Base-by-base conservation (phyloP, 306 rosid species). In the Purshia tridentata region DNA sequence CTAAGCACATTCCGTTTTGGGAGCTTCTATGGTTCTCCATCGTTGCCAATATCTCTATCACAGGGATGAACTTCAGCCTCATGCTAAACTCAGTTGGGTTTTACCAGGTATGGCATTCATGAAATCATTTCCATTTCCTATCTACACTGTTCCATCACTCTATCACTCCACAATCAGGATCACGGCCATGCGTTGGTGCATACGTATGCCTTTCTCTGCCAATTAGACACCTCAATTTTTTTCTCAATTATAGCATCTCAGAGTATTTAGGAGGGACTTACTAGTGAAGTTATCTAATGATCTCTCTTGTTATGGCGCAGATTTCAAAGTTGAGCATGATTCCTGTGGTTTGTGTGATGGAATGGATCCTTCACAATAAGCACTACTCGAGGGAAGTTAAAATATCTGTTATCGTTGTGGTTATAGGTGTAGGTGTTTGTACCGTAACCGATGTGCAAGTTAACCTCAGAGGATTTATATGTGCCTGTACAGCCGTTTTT, bases 261-360 rank as follows among this genome's bases (percentile, higher is more conserved):
- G 16, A 58, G 7, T 29, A 12, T 23, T 13, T 57, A 15, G 16
- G 62, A 22, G 15, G n/a, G 6, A 37, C 65, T 13, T 59, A 35
- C 44, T 35, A 59, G 44, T 39, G 6, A 60, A 35, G 62, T 13
- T 60, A 60, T 60, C 59, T 42, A 66, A 29, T 68, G 51, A 35
- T 13, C 23, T 59, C 67, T 47, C 23, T 65, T 5, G 72, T 45
- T 58, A n/a, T 8, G 40, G 20, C 6, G 19, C 88, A 93, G 98
- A 93, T 93, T 74, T 90, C 98, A 51, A 93, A 92, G 81, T 81
- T 92, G 47, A 92, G 98, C 90, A 92, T 92, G 98, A 92, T 92
- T 86, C 97, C 98, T 0, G 98, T 92, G 86, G 98, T 92, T 39
- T 92, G 98, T 77, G 86, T 90, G 67, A 86, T 92, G 97, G 98